Evolutionary conservation across 148 eudicot species (phyloP), one percentile per base, ranked within the genome.

Genomic region (Chenopodium quinoa): DNA sequence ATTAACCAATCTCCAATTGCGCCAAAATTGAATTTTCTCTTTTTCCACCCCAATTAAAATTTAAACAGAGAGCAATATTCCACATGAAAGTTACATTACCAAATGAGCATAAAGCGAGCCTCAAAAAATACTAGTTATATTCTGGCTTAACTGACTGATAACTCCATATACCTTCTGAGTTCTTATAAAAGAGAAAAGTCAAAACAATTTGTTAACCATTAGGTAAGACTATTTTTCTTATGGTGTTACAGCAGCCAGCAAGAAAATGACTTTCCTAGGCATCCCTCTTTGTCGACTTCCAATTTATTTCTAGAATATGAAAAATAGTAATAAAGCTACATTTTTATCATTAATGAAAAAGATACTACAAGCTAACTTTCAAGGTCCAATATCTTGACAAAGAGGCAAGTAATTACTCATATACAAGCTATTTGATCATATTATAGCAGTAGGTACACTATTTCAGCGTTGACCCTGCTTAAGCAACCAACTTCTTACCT

Each of bases 171-270:
- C 71, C 62, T 73, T 73, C 56, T 9, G 20, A 44, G 50, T 73
- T 62, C 67, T 23, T 44, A 52, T 9, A 50, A 50, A 17, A 52
- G 17, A 52, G 12, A 76, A 65, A 81, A 81, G 83, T 84, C 86
- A 81, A 77, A 40, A 72, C 34, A 63, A 76, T 80, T 84, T 80
- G 81, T 76, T 84, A 81, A 48, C 71, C 23, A 76, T 81, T 84
- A 76, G 86, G 86, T 84, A 73, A 11, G 86, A 80, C 80, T 80
- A 50, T 22, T 31, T 63, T 71, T 25, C 66, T 23, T 50, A 62
- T 79, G 66, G 73, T 78, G 40, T 62, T 69, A 63, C 27, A 58
- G 50, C 25, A 76, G 66, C 66, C 66, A 75, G 68, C 79, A 62
- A 62, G 62, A 56, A 78, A 54, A 31, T 31, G 54, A 52, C 58